phyloP scores from a whole-genome alignment of 768 basidiomycete species.

The Calocera viscosa region DNA sequence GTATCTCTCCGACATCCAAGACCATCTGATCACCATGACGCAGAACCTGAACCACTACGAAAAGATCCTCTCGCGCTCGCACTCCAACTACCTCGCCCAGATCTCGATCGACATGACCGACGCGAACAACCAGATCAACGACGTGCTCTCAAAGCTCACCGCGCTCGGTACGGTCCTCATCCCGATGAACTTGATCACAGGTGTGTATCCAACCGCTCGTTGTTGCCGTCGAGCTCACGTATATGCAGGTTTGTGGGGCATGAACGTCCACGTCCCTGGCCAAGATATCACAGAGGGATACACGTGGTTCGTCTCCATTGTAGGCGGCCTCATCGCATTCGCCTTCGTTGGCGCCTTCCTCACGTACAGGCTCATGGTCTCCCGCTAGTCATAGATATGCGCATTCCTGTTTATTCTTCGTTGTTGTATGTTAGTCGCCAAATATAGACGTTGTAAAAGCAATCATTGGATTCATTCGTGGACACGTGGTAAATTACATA shows the following conservation, averaged over 20 bases:
- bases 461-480: neutral
- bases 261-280: conserved; percentile 97
- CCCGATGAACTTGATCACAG: conserved; percentile 94
- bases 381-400: conserved; percentile 8
- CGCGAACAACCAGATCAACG: conserved; percentile 99
- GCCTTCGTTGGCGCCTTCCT: conserved; percentile 48
- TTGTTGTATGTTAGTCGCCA: neutral
- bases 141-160: conserved; percentile 91
- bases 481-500: neutral
- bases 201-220: conserved; percentile 28
- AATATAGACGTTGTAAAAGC: neutral
- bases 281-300: conserved; percentile 48
- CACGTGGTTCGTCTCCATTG: conserved; percentile 80
- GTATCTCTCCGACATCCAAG: conserved; percentile 93
- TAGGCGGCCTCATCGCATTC: conserved; percentile 66
- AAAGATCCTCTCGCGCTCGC: conserved; percentile 95
- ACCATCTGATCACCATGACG: conserved; percentile 99
- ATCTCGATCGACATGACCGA: conserved; percentile 99
- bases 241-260: conserved; percentile 73
- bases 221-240: neutral
- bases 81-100: conserved; percentile 98
- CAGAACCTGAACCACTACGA: conserved; percentile 99
- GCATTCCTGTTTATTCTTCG: neutral
- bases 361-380: conserved; percentile 11
- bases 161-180: conserved; percentile 95